Percentiles rank a stretch among this genome's conserved stretches.
phyloP scores from a whole-genome alignment of 257 asterid species.

The Nicotiana sylvestris region DNA sequence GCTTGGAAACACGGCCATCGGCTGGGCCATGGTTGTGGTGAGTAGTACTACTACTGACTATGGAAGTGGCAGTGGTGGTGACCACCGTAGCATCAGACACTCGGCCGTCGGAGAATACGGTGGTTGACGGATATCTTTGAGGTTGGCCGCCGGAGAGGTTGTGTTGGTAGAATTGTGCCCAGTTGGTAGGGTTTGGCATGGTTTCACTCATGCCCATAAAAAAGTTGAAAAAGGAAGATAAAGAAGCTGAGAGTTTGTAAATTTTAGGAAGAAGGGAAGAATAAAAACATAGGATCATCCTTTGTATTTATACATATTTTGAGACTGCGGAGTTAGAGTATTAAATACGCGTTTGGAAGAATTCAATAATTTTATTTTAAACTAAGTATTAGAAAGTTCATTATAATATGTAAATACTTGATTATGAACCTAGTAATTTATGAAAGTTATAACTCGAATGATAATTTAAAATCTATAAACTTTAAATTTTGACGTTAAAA shows the following conservation, averaged over 20 bases:
- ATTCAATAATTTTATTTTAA: too few species aligned
- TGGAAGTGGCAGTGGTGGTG: slow-evolving; percentile 1
- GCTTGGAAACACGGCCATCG: slow-evolving; percentile 24
- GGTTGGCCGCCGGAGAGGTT: not conserved
- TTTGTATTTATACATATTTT: not conserved
- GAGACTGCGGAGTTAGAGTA: too few species aligned
- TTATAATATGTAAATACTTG: too few species aligned
- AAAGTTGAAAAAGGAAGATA: not conserved
- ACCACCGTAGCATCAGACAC: slow-evolving; percentile 10
- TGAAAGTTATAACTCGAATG: too few species aligned
- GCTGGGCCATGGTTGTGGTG: not conserved
- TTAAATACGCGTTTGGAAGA: too few species aligned
- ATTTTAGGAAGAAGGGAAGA: slow-evolving; percentile 8
- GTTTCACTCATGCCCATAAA: slow-evolving; percentile 20
- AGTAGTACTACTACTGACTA: not conserved
- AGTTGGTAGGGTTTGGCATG: slow-evolving; percentile 18
- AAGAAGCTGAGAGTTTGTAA: not conserved
- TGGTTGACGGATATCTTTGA: not conserved
- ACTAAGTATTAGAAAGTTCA: too few species aligned
- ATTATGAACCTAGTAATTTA: too few species aligned
- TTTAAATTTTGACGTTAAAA: not conserved
- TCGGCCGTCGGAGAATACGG: not conserved
- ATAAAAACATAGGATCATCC: not conserved
- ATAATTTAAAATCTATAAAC: too few species aligned
- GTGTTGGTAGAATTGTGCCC: slow-evolving; percentile 19